Conservation (phyloP, 2,329 filamentous ascomycete species). For the Colletotrichum graminicola region DNA sequence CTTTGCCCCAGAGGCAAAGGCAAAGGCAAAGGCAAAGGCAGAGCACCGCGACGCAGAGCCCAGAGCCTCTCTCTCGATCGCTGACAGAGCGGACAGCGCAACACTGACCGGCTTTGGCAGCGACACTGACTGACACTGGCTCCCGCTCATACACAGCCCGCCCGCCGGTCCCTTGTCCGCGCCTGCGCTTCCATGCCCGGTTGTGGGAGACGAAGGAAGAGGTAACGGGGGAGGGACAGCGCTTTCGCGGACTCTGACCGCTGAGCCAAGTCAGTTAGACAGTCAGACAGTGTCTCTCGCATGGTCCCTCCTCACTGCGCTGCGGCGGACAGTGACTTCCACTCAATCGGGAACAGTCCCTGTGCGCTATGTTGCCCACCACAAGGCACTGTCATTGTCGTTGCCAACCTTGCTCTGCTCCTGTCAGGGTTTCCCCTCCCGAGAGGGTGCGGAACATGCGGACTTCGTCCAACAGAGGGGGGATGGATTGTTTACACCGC, state of each 20-base stretch:
- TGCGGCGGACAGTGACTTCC: background rate
- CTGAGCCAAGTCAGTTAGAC: conserved; percentile 19
- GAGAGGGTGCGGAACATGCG: conserved; percentile 1
- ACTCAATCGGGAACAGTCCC: conserved; percentile 24
- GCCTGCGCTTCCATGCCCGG: conserved; percentile 9
- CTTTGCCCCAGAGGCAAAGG: no score
- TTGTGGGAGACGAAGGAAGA: background rate
- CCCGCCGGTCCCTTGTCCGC: conserved; percentile 22
- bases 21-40: background rate
- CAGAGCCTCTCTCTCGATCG: conserved; percentile 4
- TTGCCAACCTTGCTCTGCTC: conserved; percentile 5
- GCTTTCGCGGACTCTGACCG: conserved; percentile 3
- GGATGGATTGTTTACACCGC: background rate
- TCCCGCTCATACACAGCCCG: conserved; percentile 31
- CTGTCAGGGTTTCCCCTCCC: conserved; percentile 23
- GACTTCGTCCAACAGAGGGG: conserved; percentile 1
- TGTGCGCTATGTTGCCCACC: conserved; percentile 15
- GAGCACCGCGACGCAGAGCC: conserved; percentile 15
- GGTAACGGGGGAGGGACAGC: background rate
- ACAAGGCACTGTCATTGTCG: background rate
- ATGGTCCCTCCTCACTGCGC: background rate
- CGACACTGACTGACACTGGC: conserved; percentile 38
- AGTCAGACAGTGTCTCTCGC: conserved; percentile 13
- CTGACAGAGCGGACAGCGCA: conserved; percentile 21
- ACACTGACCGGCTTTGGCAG: conserved; percentile 25